These are phyloP conservation scores for Ganoderma resinaceum DNA, from an alignment of 1,284 basidiomycete genomes.

Conservation along the genomic window DNA sequence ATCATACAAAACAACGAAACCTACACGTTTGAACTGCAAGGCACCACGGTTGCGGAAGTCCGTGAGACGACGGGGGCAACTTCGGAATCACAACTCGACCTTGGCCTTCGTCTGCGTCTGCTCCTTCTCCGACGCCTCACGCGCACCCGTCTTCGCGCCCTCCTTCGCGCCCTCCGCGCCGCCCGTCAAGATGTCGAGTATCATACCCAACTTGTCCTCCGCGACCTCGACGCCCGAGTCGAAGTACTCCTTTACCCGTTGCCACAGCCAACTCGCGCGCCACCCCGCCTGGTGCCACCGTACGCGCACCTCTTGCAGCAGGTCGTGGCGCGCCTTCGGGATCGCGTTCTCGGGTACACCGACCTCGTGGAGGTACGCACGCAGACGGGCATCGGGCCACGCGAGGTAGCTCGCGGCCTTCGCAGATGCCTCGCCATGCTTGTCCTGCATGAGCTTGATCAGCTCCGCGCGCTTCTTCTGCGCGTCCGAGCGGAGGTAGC, in stretches of 20 bases:
- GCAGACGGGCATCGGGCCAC: slow-evolving; percentile 91
- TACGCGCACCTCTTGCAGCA: slow-evolving; percentile 82
- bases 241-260: slow-evolving; percentile 65
- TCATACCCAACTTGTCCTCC: slow-evolving; percentile 66
- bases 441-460: slow-evolving; percentile 68
- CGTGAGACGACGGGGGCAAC: not conserved
- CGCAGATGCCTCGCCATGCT: slow-evolving; percentile 55
- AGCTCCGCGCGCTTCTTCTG: slow-evolving; percentile 79
- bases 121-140: slow-evolving; percentile 31
- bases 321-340: slow-evolving; percentile 68
- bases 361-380: slow-evolving; percentile 80
- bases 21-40: not conserved
- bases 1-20: not conserved
- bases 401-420: slow-evolving; percentile 70
- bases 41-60: not conserved
- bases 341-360: slow-evolving; percentile 69
- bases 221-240: slow-evolving; percentile 68
- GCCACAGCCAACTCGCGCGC: slow-evolving; percentile 61
- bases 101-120: slow-evolving; percentile 25
- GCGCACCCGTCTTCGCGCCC: slow-evolving; percentile 36
- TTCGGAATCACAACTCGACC: slow-evolving; percentile 35
- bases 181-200: slow-evolving; percentile 54
- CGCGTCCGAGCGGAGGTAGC: slow-evolving; percentile 72
- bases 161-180: slow-evolving; percentile 43
- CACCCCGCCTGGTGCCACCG: slow-evolving; percentile 59